Evolutionary conservation across 805 yeast species (phyloP).

Genomic region (Sugiyamaella lignohabitans): DNA sequence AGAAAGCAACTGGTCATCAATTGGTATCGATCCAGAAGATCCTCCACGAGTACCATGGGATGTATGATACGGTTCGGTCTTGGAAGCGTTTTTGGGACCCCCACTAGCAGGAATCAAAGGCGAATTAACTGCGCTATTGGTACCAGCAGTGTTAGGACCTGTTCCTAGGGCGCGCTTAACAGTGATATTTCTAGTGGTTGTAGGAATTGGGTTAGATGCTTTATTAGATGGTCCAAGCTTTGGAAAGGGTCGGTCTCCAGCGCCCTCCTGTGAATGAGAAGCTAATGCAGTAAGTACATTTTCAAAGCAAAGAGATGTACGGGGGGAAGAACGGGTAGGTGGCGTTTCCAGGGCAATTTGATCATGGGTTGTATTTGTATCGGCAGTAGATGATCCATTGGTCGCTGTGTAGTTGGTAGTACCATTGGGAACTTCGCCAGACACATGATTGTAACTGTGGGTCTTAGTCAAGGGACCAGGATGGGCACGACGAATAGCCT

Average conservation of each 20-base stretch:
- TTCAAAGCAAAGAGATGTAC: slow-evolving; percentile 9
- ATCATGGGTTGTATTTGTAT: background rate
- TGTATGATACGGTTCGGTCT: background rate
- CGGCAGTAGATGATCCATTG: background rate
- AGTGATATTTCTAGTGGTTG: slow-evolving; percentile 56
- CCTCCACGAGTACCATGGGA: background rate
- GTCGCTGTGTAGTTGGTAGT: background rate
- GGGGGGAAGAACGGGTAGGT: slow-evolving; percentile 3
- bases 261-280: background rate
- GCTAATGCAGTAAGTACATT: slow-evolving; percentile 6
- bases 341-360: background rate
- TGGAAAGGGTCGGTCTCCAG: slow-evolving; percentile 11
- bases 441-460: background rate
- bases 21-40: background rate
- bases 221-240: slow-evolving; percentile 52
- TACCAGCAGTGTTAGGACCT: background rate
- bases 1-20: slow-evolving; percentile 2
- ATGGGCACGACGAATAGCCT: slow-evolving; percentile 57
- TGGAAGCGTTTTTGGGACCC: background rate
- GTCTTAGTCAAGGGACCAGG: slow-evolving; percentile 33
- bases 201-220: slow-evolving; percentile 61
- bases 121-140: background rate
- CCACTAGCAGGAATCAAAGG: background rate
- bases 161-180: slow-evolving; percentile 38
- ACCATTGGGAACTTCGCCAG: slow-evolving; percentile 4